These are phyloP conservation scores for Pueraria montana DNA, from an alignment of 306 rosid genomes.

Conservation along the genomic window DNA sequence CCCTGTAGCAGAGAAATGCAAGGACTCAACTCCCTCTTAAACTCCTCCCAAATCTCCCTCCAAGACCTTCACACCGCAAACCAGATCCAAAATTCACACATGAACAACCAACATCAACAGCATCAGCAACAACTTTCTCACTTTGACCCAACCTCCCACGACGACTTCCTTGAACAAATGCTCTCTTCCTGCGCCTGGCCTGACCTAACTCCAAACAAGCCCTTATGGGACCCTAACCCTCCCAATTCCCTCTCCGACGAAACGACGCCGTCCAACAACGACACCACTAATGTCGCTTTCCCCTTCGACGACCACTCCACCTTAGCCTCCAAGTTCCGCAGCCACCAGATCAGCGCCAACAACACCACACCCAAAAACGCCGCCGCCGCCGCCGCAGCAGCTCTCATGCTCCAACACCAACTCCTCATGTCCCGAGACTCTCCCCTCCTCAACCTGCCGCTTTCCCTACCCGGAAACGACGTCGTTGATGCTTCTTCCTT, in stretches of 20 bases:
- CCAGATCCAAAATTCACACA: conserved; percentile 56
- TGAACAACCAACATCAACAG: conserved; percentile 28
- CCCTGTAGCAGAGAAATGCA: conserved; percentile 82
- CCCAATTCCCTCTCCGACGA: conserved; percentile 48
- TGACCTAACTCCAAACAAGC: conserved; percentile 34
- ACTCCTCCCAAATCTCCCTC: conserved; percentile 66
- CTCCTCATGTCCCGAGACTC: conserved; percentile 66
- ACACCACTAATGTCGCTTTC: conserved; percentile 51
- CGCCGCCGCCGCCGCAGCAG: conserved; percentile 32
- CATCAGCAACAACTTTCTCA: conserved; percentile 29
- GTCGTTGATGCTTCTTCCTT: conserved; percentile 70
- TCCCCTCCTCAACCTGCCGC: conserved; percentile 58
- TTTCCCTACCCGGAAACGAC: conserved; percentile 60
- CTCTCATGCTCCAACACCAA: conserved; percentile 80
- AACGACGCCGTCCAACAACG: conserved; percentile 43
- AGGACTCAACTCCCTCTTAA: conserved; percentile 63
- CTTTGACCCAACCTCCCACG: conserved; percentile 72
- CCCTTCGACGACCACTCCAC: conserved; percentile 65
- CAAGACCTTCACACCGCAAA: conserved; percentile 63
- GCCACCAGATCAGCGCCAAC: conserved; percentile 71
- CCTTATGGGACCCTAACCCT: conserved; percentile 61
- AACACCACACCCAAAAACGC: conserved; percentile 21
- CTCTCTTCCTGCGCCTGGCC: conserved; percentile 59
- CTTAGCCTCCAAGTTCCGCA: conserved; percentile 77
- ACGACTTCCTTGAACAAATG: conserved; percentile 89